Percentiles rank a stretch among this genome's conserved stretches.
Evolutionary conservation across 768 basidiomycete genomes (phyloP).

Genomic region (Neoboletus subvelutipes): DNA sequence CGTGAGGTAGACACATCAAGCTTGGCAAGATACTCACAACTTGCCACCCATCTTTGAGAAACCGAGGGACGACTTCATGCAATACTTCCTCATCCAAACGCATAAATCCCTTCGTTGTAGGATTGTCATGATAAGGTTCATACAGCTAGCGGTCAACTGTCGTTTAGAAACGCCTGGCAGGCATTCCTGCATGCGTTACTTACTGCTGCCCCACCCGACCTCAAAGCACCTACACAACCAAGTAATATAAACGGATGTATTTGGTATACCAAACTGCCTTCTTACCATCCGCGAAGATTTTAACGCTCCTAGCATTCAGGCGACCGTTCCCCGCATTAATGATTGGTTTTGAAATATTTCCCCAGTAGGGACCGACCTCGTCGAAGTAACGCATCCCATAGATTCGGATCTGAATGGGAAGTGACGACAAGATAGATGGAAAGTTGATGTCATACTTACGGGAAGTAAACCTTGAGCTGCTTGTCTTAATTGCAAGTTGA

Average conservation of each 20-base stretch:
- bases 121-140: conserved; percentile 81
- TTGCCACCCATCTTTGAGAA: conserved; percentile 85
- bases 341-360: conserved; percentile 57
- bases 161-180: background rate
- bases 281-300: conserved; percentile 66
- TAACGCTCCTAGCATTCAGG: conserved; percentile 72
- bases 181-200: conserved; percentile 16
- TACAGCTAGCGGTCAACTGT: conserved; percentile 48
- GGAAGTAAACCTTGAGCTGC: conserved; percentile 61
- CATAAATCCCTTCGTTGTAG: conserved; percentile 75
- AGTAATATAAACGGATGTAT: background rate
- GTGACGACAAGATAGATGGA: background rate
- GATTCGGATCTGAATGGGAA: conserved; percentile 58
- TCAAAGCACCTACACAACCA: conserved; percentile 65
- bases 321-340: conserved; percentile 58
- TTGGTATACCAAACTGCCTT: background rate
- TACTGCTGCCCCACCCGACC: conserved; percentile 89
- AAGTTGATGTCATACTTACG: conserved; percentile 35
- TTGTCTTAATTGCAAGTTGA: conserved; percentile 45
- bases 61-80: conserved; percentile 60
- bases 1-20: background rate
- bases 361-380: conserved; percentile 69
- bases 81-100: conserved; percentile 63
- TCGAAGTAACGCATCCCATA: conserved; percentile 78
- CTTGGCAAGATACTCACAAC: conserved; percentile 54